Evolutionary conservation across 78 protist genomes (phyloP).

Genomic region (Thecamonas trahens): DNA sequence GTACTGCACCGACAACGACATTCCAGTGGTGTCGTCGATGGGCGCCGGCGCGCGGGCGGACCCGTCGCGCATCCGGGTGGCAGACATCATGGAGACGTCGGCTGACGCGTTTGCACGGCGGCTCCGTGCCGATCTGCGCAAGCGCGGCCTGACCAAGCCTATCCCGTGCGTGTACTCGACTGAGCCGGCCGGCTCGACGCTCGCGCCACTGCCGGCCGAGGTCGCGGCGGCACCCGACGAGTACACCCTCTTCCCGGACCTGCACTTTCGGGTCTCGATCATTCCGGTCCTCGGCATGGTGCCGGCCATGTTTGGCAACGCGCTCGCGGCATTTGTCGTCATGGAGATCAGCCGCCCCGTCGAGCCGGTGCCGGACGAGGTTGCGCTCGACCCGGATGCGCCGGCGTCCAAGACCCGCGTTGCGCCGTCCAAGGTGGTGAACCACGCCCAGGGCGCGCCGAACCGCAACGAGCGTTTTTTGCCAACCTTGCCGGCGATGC

Average conservation of each 20-base stretch:
- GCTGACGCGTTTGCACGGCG: conserved; percentile 21
- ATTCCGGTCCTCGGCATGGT: not conserved
- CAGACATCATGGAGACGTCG: conserved; percentile 19
- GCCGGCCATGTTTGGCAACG: conserved; percentile 4
- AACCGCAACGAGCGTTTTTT: not conserved
- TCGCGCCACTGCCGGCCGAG: not conserved
- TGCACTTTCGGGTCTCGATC: not conserved
- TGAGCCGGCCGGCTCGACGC: not conserved
- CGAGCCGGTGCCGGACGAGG: not conserved
- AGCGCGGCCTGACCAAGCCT: conserved; percentile 22
- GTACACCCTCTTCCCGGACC: not conserved
- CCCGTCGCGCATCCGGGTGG: conserved; percentile 27
- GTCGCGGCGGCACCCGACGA: not conserved
- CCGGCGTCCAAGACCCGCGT: not conserved
- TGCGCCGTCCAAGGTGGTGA: not conserved
- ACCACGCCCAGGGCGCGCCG: not conserved
- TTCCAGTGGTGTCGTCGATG: conserved; percentile 37
- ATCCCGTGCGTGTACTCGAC: conserved; percentile 27
- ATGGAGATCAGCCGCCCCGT: not conserved
- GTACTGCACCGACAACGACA: conserved; percentile 19
- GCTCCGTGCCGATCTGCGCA: not conserved
- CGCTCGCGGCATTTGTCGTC: not conserved
- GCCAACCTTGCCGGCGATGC: not conserved
- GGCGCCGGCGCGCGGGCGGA: conserved; percentile 70
- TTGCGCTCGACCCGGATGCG: not conserved